These are phyloP conservation scores for Fusarium xylarioides DNA, from an alignment of 2,329 filamentous ascomycete species.

Conservation along the genomic window DNA sequence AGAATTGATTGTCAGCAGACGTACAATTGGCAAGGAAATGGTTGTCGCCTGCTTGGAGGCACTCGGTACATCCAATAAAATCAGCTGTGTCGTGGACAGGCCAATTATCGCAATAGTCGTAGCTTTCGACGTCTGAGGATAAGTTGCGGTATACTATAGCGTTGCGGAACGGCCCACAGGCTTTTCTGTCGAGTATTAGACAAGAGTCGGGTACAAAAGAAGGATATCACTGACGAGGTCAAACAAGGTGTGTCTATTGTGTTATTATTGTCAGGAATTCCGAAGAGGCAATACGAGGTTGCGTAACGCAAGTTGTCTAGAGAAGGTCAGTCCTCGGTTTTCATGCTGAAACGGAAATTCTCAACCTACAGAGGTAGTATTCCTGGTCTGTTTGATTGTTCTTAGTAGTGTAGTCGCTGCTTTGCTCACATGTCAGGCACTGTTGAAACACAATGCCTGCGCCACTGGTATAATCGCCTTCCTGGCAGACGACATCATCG, in stretches of 20 bases:
- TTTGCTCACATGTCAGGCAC: conserved; percentile 62
- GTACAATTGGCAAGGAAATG: conserved; percentile 64
- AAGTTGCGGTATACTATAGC: conserved; percentile 62
- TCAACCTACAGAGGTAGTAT: conserved; percentile 62
- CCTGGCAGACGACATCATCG: conserved; percentile 60
- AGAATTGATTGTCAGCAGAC: background rate
- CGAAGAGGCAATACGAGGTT: conserved; percentile 64
- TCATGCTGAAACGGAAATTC: background rate
- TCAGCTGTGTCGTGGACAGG: conserved; percentile 50
- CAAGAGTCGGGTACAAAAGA: background rate
- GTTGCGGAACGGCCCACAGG: conserved; percentile 59
- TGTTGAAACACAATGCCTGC: conserved; percentile 60
- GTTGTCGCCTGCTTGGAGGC: conserved; percentile 52
- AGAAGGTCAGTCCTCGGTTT: background rate
- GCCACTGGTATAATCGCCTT: conserved; percentile 51
- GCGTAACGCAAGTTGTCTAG: conserved; percentile 68
- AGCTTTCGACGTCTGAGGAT: conserved; percentile 54
- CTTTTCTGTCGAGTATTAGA: conserved; percentile 51
- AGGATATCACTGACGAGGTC: conserved; percentile 54
- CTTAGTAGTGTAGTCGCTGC: conserved; percentile 57
- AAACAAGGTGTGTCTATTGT: conserved; percentile 60
- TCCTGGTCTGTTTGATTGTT: conserved; percentile 61
- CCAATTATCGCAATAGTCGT: conserved; percentile 65
- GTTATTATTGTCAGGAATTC: conserved; percentile 54
- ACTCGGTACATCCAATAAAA: conserved; percentile 55